Evolutionary conservation across 2,329 filamentous ascomycete species (phyloP), one percentile per base, ranked within the genome.

Genomic region (Helotiales sp.): DNA sequence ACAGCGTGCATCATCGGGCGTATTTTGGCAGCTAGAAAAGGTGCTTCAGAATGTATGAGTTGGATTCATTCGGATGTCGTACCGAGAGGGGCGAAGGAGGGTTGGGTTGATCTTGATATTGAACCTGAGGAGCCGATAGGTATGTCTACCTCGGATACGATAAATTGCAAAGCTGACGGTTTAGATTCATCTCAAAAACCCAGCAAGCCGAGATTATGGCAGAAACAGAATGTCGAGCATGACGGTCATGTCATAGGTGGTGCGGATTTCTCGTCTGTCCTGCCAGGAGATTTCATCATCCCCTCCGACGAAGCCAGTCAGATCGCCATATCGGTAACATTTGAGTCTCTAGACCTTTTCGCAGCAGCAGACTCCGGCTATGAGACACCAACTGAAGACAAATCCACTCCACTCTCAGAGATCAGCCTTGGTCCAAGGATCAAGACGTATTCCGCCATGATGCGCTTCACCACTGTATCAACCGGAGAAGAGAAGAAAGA

Each of bases 11-110:
- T 91, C 49, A 84, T 91, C 10, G 89, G 88, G 3, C 85, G 87
- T 30, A 87, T 91, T 2, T 79, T 91, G 37, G 88, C 88, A 32
- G 88, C 87, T 30, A 85, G 86, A 7, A 84, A 84, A 62, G 87
- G 87, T 2, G 85, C 87, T 17, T 84, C 84, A 0, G 88, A 91
- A 74, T 88, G 88, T 74, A 87, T 91, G 86, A 88, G 88, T 61
- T 90, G 89, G 89, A 82, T 91, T 62, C 89, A 87, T 11, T 88
- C 85, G 32, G 85, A 88, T 62, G 81, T 90, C 20, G 73, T 83
- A 1, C 88, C 88, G 0, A 75, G 80, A 13, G 84, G 82, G 0
- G 72, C 84, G 17, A 78, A 77, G 6, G 84, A 88, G 55, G 86
- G 87, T 10, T 89, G 87, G 86, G 77, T 89, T 20, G 84, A 87